Conservation (phyloP, 2,329 filamentous ascomycete genomes). For the Colletotrichum orchidophilum region DNA sequence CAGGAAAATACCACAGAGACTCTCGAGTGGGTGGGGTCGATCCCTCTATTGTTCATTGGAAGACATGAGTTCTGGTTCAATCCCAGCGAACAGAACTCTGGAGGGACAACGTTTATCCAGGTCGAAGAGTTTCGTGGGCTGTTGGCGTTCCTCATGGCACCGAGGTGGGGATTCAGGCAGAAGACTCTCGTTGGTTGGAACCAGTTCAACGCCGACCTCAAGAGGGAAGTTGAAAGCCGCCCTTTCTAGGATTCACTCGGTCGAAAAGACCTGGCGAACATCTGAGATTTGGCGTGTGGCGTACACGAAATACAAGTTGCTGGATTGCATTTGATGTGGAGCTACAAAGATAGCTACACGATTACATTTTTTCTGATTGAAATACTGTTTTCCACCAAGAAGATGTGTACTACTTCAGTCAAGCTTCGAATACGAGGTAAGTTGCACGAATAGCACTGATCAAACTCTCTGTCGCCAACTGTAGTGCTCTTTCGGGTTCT, state of each 20-base stretch:
- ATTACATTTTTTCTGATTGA: neutral
- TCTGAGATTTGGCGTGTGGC: no score
- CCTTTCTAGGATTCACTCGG: neutral
- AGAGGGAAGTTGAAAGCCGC: neutral
- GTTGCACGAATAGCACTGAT: no score
- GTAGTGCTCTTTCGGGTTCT: constrained; percentile 24
- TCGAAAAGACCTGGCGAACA: fast-evolving
- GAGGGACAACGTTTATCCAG: neutral
- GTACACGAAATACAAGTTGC: neutral
- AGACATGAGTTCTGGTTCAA: constrained; percentile 10
- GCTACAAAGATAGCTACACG: neutral
- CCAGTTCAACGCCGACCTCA: constrained; percentile 7
- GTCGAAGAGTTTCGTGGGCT: neutral
- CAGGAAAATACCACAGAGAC: constrained; percentile 7
- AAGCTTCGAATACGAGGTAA: no score
- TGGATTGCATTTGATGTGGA: neutral
- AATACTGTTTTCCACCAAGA: neutral
- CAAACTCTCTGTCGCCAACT: constrained; percentile 29
- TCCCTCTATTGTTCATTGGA: neutral
- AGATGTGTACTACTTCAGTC: no score
- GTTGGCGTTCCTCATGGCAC: neutral
- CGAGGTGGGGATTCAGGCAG: neutral
- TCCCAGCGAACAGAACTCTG: neutral
- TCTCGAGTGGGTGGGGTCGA: neutral
- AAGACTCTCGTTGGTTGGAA: neutral